phyloP scores from a whole-genome alignment of 352 stramenopile genomes.

The Phytophthora pini region DNA sequence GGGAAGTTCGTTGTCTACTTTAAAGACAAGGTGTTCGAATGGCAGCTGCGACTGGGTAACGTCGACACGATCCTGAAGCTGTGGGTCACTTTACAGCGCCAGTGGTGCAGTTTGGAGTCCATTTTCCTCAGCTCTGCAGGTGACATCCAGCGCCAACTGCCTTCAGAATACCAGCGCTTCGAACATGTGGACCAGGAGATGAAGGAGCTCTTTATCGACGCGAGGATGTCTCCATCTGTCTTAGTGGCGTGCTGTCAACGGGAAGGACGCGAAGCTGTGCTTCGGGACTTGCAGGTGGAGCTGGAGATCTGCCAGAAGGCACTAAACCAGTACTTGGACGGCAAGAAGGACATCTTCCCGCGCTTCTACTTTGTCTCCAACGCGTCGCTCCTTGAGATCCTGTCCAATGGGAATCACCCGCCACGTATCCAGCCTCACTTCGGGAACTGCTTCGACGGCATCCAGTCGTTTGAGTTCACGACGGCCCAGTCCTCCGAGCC shows the following conservation, averaged over 20 bases:
- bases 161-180: constrained; percentile 92
- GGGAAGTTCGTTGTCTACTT: constrained; percentile 97
- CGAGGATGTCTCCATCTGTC: constrained; percentile 73
- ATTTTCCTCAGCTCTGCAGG: constrained; percentile 94
- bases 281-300: constrained; percentile 87
- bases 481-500: constrained; percentile 28
- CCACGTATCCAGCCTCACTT: constrained; percentile 90
- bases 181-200: constrained; percentile 90
- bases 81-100: constrained; percentile 91
- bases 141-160: constrained; percentile 94
- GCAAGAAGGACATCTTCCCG: constrained; percentile 97
- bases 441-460: constrained; percentile 92
- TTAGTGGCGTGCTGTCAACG: constrained; percentile 75
- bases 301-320: constrained; percentile 96
- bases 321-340: constrained; percentile 96
- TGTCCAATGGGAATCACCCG: constrained; percentile 93
- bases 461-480: constrained; percentile 83
- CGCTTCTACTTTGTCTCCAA: constrained; percentile 98
- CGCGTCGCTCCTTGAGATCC: constrained; percentile 94
- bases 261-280: constrained; percentile 79
- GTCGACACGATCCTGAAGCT: constrained; percentile 94
- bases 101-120: constrained; percentile 94
- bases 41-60: constrained; percentile 92
- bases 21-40: constrained; percentile 95
- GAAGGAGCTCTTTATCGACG: constrained; percentile 70